These are phyloP conservation scores for Schizosaccharomyces cryophilus DNA, from an alignment of 805 yeast species.

Conservation along the genomic window DNA sequence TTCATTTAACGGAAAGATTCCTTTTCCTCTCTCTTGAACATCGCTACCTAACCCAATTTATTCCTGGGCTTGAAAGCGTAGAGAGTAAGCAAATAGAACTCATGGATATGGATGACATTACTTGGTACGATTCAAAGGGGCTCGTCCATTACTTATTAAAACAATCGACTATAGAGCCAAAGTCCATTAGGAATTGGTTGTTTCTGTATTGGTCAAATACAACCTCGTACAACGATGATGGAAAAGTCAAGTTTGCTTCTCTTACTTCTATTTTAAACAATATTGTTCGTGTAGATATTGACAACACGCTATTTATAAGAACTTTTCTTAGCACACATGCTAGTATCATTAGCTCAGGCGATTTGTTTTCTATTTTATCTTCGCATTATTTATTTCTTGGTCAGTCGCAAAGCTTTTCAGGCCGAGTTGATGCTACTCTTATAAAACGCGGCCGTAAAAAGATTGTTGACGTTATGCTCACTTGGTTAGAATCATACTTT, in stretches of 20 bases:
- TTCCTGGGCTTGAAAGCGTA: background rate
- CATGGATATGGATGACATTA: background rate
- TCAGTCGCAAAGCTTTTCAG: too few relatives aligned
- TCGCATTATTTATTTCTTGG: background rate
- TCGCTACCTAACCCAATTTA: background rate
- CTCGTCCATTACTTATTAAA: background rate
- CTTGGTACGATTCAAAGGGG: background rate
- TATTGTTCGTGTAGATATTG: constrained; percentile 16
- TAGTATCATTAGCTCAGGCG: background rate
- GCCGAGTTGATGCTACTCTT: background rate
- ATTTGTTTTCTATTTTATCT: background rate
- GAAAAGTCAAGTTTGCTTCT: background rate
- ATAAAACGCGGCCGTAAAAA: background rate
- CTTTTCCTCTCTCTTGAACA: background rate
- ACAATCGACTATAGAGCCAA: background rate
- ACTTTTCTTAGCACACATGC: background rate
- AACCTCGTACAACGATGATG: background rate
- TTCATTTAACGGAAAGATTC: background rate
- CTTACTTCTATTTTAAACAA: constrained; percentile 2
- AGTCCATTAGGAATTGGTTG: background rate
- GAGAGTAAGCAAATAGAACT: background rate
- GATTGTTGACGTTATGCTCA: background rate
- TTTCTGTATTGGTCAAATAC: background rate
- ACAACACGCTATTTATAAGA: constrained; percentile 17
- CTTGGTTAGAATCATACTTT: background rate